Evolutionary conservation across 768 basidiomycete species (phyloP).

Genomic region (Phylloporus sp.): DNA sequence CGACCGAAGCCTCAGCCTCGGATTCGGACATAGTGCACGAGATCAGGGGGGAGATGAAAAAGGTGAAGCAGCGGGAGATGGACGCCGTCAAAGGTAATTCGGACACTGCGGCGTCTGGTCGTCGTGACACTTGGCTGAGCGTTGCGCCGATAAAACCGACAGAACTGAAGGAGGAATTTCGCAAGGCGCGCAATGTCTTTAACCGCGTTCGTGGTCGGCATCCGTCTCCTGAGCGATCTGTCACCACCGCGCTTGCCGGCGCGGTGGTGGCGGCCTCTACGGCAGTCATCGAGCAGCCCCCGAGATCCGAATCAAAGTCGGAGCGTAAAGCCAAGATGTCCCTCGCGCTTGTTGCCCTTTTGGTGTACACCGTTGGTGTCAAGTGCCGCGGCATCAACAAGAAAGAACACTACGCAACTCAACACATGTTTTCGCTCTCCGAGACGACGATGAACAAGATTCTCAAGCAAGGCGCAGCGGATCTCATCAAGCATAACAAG

Average conservation of each 20-base stretch:
- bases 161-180: constrained; percentile 40
- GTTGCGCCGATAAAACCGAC: constrained; percentile 4
- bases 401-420: constrained; percentile 77
- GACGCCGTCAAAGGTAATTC: constrained; percentile 36
- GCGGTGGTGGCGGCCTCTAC: constrained; percentile 7
- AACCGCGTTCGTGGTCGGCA: constrained; percentile 38
- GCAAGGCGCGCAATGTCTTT: constrained; percentile 39
- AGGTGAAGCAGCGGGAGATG: constrained; percentile 25
- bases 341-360: constrained; percentile 59
- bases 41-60: constrained; percentile 25
- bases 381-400: constrained; percentile 90
- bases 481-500: constrained; percentile 83
- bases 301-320: constrained; percentile 12
- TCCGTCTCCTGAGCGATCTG: constrained; percentile 17
- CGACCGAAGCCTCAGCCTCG: constrained; percentile 37
- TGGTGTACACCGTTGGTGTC: constrained; percentile 94
- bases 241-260: constrained; percentile 12
- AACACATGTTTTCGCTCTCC: constrained; percentile 91
- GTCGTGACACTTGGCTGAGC: constrained; percentile 12
- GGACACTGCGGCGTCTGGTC: neutral
- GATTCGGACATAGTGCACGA: constrained; percentile 28
- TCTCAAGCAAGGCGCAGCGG: constrained; percentile 59
- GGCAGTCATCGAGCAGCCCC: constrained; percentile 14
- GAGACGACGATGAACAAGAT: constrained; percentile 78
- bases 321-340: constrained; percentile 67